Base-by-base conservation (phyloP, 2,329 filamentous ascomycete species). In the Pseudopithomyces maydicus region DNA sequence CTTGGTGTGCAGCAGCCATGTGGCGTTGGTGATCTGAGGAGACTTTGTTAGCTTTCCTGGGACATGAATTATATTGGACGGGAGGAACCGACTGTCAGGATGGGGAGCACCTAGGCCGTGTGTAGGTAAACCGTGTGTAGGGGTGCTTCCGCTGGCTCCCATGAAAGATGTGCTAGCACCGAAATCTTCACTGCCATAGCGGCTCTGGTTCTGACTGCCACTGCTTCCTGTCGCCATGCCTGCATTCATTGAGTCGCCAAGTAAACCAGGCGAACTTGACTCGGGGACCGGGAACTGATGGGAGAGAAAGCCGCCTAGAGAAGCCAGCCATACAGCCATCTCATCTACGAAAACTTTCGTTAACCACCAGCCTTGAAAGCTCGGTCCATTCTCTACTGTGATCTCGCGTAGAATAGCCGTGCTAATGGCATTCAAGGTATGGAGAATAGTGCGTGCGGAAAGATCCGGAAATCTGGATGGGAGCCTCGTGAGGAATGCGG, bases 281-380 rank as follows among this genome's bases (percentile, higher is more conserved):
- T 63, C 67, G 58, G 64, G 66, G 36, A 66, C 65, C 7, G 68
- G 78, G 2, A 76, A 66, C n/a, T 54, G 62, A 41, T 82, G 80
- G 32, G 82, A 82, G 80, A 97, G 88, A 71, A 97, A 97, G 0
- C 94, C 94, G 49, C 93, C 94, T 67, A 93, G 88, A 68, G 96
- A 92, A 0, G 91, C 92, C 64, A 97, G 82, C 84, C 96, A 97
- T 55, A 90, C 84, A 48, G 92, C 87, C 91, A 96, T 96, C 78
- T 98, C 94, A 70, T 97, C 93, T 51, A 97, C 85, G 83, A 94
- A 98, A 56, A 94, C 93, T 74, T 97, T 97, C 3, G 92, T 92
- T 56, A 97, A 90, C 91, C 91, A 95, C 92, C 92, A 96, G 6
- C 90, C 88, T n/a, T 90, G 89, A 70, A 94, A 96, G 69, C 90